Percentiles rank a stretch among this genome's conserved stretches.
Evolutionary conservation across 2,329 filamentous ascomycete genomes (phyloP).

Genomic region (Fusarium equiseti): DNA sequence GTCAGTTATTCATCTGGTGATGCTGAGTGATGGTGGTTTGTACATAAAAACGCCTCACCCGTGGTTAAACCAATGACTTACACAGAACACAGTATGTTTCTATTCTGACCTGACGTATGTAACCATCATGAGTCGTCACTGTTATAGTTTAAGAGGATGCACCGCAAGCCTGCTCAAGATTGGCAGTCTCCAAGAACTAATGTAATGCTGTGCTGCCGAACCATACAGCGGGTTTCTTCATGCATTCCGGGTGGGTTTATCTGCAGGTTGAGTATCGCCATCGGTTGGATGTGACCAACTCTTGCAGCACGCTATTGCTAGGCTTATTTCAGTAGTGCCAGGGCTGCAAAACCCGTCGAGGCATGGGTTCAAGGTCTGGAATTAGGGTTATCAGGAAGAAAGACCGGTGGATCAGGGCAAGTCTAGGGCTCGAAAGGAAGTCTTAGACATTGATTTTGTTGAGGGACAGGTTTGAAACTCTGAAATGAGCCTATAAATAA

Average conservation of each 20-base stretch:
- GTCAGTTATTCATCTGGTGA: slow-evolving; percentile 25
- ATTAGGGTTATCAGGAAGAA: slow-evolving; percentile 37
- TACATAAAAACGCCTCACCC: not conserved
- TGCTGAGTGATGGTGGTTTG: slow-evolving; percentile 38
- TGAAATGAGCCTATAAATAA: not conserved
- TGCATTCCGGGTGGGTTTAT: slow-evolving; percentile 33
- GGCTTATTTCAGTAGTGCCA: slow-evolving; percentile 36
- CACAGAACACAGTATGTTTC: not conserved
- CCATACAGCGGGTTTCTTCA: slow-evolving; percentile 35
- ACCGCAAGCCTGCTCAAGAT: slow-evolving; percentile 26
- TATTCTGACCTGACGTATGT: not conserved
- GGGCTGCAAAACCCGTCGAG: slow-evolving; percentile 6
- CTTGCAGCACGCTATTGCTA: slow-evolving; percentile 33
- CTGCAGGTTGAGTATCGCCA: slow-evolving; percentile 35
- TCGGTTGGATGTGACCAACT: slow-evolving; percentile 37
- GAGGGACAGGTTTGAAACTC: slow-evolving; percentile 5
- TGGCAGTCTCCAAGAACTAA: slow-evolving; percentile 17
- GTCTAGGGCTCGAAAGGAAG: slow-evolving; percentile 32
- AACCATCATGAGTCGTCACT: slow-evolving; percentile 3
- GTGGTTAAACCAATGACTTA: not conserved
- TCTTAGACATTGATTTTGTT: slow-evolving; percentile 11
- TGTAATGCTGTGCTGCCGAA: slow-evolving; percentile 38
- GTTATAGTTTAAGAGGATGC: slow-evolving; percentile 37
- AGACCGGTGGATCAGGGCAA: slow-evolving; percentile 30
- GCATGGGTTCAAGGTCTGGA: slow-evolving; percentile 29